Base-by-base conservation (phyloP, 2,329 filamentous ascomycete species). In the Monosporascus sp. region DNA sequence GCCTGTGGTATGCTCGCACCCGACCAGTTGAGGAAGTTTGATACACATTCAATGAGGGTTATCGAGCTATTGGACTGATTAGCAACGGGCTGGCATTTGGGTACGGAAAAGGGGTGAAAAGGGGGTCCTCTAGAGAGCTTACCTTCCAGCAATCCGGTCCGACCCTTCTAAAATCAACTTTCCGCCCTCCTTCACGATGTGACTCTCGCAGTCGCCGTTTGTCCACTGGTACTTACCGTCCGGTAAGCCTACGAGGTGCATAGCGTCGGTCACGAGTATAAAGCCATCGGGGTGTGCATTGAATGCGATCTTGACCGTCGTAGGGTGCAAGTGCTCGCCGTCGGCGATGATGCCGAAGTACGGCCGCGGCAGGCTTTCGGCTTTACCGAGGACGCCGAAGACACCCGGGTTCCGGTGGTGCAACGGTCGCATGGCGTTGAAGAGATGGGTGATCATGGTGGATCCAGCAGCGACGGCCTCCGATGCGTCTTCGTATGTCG, bases 271-370 rank as follows among this genome's bases (percentile, higher is more conserved):
- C 45, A 97, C 91, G 6, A 97, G 81, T 55, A 96, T 88, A 64
- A 94, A 86, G 1, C 92, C 92, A 5, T 86, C 81, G 0, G 90
- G 90, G 65, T 96, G 89, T 0, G 90, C 86, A 60, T 89, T 89
- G 75, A 87, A 95, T 2, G 92, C 91, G 55, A 96, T 93, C 69
- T 91, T 92, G 71, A 96, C 84, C 0, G 88, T 89, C 1, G 90
- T 92, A 0, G 90, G 89, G 62, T 96, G 91, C 35, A 96, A 76
- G 67, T 97, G 92, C 57, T 95, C 90, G 20, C 92, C 92, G 66
- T 97, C 92, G 3, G 89, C 84, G 56, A 97, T 96, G 64, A 96
- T 82, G 54, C 92, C 92, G 68, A 93, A 97, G 70, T 81, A 96
- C 0, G 91, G 91, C 50, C 86, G 78, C 14, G 72, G 68, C 51